A percentile compares a stretch with the other conserved stretches of the same genome.
Evolutionary conservation across 192 early-diverging fungal genomes (phyloP).

Genomic region (Coemansia sp.): DNA sequence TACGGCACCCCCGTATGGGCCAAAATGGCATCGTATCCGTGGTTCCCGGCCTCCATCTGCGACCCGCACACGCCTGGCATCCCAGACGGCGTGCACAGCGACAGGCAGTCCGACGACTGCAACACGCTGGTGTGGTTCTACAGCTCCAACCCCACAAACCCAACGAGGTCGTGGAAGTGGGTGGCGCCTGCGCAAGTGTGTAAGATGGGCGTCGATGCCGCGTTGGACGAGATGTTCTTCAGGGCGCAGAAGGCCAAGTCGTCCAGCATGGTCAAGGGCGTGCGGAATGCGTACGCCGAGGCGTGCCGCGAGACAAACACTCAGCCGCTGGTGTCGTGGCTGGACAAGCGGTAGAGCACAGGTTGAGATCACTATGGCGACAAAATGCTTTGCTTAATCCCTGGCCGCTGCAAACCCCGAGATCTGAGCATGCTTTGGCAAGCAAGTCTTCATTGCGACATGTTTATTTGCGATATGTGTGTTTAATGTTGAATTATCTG

Average conservation of each 20-base stretch:
- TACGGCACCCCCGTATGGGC: slow-evolving; percentile 49
- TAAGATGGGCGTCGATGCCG: slow-evolving; percentile 22
- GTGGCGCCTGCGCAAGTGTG: slow-evolving; percentile 20
- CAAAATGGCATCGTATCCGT: slow-evolving; percentile 41
- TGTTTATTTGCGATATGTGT: too few relatives aligned
- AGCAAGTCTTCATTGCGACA: too few relatives aligned
- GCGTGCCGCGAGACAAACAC: slow-evolving; percentile 19
- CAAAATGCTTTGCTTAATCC: too few relatives aligned
- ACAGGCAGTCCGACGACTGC: not conserved
- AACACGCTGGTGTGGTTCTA: slow-evolving; percentile 41
- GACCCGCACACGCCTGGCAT: slow-evolving; percentile 13
- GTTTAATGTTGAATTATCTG: too few relatives aligned
- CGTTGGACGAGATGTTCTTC: slow-evolving; percentile 19
- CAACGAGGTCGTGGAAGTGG: slow-evolving; percentile 29
- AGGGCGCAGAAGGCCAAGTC: slow-evolving; percentile 18
- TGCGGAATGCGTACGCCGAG: slow-evolving; percentile 33
- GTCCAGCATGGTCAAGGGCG: slow-evolving; percentile 17
- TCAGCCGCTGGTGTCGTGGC: slow-evolving; percentile 1
- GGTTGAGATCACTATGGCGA: too few relatives aligned
- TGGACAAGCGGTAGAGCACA: not conserved
- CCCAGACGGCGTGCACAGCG: slow-evolving; percentile 18
- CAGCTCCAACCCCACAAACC: slow-evolving; percentile 8
- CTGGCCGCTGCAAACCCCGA: too few relatives aligned
- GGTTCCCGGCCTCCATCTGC: slow-evolving; percentile 49
- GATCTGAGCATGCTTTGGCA: too few relatives aligned